Conservation (phyloP, 1,139 yeast genomes). For the Insectozyma bohioensis region DNA sequence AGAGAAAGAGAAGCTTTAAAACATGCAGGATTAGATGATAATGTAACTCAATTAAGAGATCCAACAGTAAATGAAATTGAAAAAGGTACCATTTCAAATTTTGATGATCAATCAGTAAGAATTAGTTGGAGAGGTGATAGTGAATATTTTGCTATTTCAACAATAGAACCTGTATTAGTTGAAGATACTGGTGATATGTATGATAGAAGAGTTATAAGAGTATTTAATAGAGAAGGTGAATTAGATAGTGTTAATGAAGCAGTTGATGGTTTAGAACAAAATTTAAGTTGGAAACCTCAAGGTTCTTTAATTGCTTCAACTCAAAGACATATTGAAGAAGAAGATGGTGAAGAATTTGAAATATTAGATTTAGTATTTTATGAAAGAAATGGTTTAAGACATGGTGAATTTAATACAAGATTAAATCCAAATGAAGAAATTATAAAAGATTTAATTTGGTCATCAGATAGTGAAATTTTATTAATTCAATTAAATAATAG, state of each 20-base stretch:
- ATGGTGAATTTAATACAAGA: constrained; percentile 79
- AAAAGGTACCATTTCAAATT: constrained; percentile 58
- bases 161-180: constrained; percentile 52
- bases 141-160: constrained; percentile 70
- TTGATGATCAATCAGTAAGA: constrained; percentile 45
- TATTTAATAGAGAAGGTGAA: constrained; percentile 75
- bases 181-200: constrained; percentile 40
- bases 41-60: constrained; percentile 62
- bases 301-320: constrained; percentile 86
- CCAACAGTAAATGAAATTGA: constrained; percentile 88
- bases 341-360: constrained; percentile 45
- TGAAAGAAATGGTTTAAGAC: constrained; percentile 91
- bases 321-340: constrained; percentile 51
- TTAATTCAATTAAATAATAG: constrained; percentile 62
- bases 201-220: constrained; percentile 77
- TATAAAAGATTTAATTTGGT: constrained; percentile 71
- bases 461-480: constrained; percentile 74
- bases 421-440: constrained; percentile 47
- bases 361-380: constrained; percentile 68
- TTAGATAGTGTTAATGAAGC: constrained; percentile 90
- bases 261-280: constrained; percentile 74
- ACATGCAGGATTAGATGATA: constrained; percentile 65
- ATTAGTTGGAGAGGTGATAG: constrained; percentile 97
- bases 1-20: constrained; percentile 59
- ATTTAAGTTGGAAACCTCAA: constrained; percentile 85